A percentile compares a stretch with the other conserved stretches of the same genome.
phyloP scores from a whole-genome alignment of 2,329 filamentous ascomycete genomes.

The Neurospora crassa region DNA sequence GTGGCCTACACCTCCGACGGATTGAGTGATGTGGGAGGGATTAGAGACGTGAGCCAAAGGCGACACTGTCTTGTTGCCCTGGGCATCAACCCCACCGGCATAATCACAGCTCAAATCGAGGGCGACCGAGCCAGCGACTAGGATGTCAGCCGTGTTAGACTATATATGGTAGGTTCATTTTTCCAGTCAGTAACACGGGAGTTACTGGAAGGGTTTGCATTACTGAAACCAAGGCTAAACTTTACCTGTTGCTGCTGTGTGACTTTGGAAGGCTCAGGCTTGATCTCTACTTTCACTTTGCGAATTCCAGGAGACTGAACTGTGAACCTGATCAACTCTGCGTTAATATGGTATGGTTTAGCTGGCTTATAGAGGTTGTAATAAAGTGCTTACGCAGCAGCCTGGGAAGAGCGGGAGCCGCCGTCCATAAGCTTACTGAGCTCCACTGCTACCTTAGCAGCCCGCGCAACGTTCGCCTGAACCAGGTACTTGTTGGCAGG shows the following conservation, averaged over 20 bases:
- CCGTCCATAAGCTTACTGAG: conserved; percentile 34
- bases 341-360: background rate
- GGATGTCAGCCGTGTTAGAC: conserved; percentile 43
- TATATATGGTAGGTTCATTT: background rate
- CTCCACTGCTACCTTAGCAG: conserved; percentile 44
- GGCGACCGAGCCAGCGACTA: conserved; percentile 85
- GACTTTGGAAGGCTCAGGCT: background rate
- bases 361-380: background rate
- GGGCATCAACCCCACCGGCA: conserved; percentile 19
- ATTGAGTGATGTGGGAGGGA: conserved; percentile 68
- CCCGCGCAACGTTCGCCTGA: conserved; percentile 42
- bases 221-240: background rate
- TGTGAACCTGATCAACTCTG: conserved; percentile 3
- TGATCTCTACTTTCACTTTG: background rate
- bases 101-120: conserved; percentile 84
- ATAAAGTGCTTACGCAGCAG: background rate
- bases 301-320: conserved; percentile 2
- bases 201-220: background rate
- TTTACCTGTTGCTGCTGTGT: background rate
- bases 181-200: background rate
- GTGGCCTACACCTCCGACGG: conserved; percentile 81
- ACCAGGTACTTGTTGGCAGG: conserved; percentile 61
- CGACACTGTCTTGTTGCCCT: conserved; percentile 20
- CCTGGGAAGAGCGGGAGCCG: conserved; percentile 1
- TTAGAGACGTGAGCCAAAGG: conserved; percentile 73